phyloP scores from a whole-genome alignment of 495 filamentous ascomycete species.

The Oleoguttula mirabilis region DNA sequence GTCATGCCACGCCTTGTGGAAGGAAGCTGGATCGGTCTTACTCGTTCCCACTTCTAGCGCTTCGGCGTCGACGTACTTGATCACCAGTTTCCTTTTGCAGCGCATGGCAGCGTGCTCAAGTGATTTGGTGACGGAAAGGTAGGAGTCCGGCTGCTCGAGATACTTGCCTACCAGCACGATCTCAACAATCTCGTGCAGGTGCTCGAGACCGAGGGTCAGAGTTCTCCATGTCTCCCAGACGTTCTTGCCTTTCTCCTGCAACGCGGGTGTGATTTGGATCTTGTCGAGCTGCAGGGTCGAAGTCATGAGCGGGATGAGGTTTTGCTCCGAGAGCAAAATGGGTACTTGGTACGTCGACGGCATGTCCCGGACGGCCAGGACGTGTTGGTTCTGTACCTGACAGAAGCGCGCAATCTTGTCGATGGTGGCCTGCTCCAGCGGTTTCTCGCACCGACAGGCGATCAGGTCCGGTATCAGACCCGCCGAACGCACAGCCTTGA shows the following conservation, averaged over 20 bases:
- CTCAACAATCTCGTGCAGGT: constrained; percentile 51
- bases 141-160: constrained; percentile 66
- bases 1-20: constrained; percentile 78
- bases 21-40: constrained; percentile 52
- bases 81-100: constrained; percentile 63
- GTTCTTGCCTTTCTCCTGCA: constrained; percentile 44
- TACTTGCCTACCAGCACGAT: constrained; percentile 95
- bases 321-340: constrained; percentile 70
- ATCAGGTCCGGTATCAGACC: constrained; percentile 87
- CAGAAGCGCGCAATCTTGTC: constrained; percentile 83
- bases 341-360: constrained; percentile 85
- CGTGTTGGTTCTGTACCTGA: constrained; percentile 67
- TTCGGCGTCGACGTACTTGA: constrained; percentile 74
- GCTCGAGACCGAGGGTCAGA: constrained; percentile 50
- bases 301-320: constrained; percentile 50
- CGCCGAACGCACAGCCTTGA: constrained; percentile 64
- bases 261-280: constrained; percentile 32
- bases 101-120: constrained; percentile 88
- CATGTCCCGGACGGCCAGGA: constrained; percentile 77
- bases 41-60: constrained; percentile 57
- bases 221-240: constrained; percentile 68
- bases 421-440: constrained; percentile 60
- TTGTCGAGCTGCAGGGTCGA: constrained; percentile 48
- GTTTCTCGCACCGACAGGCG: constrained; percentile 75
- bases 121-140: constrained; percentile 68